phyloP scores from a whole-genome alignment of 31 red algal genomes.

The Pterothamnion heteromorphum region DNA sequence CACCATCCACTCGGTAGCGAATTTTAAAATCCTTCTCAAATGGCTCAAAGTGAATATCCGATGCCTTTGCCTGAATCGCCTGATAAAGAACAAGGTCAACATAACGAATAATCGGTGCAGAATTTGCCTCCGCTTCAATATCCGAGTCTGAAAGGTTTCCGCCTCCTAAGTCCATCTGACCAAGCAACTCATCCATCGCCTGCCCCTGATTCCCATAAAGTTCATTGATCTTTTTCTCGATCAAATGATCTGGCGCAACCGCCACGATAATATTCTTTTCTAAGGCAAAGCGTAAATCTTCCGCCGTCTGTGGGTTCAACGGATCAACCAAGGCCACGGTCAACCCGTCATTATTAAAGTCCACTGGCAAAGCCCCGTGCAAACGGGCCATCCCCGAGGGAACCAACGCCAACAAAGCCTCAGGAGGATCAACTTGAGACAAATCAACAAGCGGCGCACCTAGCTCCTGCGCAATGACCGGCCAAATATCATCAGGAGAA shows the following conservation, averaged over 20 bases:
- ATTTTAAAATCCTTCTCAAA: slow-evolving; percentile 18
- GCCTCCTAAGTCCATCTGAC: not conserved
- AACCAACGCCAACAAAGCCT: not conserved
- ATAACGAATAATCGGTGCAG: not conserved
- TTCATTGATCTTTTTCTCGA: slow-evolving; percentile 34
- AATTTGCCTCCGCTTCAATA: not conserved
- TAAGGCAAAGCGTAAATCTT: not conserved
- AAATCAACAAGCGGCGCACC: not conserved
- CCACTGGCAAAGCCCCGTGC: not conserved
- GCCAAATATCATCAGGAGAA: not conserved
- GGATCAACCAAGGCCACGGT: not conserved
- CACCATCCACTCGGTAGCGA: slow-evolving; percentile 44
- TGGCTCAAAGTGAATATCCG: slow-evolving; percentile 48
- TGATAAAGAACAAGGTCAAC: slow-evolving; percentile 8
- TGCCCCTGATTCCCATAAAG: not conserved
- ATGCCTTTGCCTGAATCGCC: slow-evolving; percentile 3
- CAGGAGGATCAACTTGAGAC: not conserved
- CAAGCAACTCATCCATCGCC: not conserved
- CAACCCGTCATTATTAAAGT: not conserved
- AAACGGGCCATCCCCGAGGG: not conserved
- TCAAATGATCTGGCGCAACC: slow-evolving; percentile 8
- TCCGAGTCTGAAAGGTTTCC: not conserved
- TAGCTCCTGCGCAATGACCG: not conserved
- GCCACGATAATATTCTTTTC: not conserved
- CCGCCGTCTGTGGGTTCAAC: not conserved